Conservation (phyloP, 345 rosid species). For the Combretum micranthum region DNA sequence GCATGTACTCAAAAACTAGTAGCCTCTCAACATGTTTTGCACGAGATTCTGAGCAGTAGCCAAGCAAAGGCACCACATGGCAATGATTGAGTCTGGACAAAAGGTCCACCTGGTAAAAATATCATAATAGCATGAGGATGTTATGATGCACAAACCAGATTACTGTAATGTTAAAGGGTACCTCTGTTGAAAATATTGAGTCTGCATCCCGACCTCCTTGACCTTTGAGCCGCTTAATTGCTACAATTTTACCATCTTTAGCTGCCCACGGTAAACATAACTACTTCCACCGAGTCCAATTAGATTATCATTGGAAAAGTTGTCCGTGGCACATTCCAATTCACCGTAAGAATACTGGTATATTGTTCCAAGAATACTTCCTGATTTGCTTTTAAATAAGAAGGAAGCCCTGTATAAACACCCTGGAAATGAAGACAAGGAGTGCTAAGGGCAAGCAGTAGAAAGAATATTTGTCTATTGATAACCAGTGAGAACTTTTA, state of each 20-base stretch:
- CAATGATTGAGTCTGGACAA: conserved; percentile 85
- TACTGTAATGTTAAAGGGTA: conserved; percentile 18
- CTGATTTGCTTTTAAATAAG: conserved; percentile 41
- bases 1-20: conserved; percentile 80
- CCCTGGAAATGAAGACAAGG: conserved; percentile 32
- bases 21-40: conserved; percentile 81
- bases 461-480: not conserved
- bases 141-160: not conserved
- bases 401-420: conserved; percentile 54
- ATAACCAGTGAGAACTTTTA: not conserved
- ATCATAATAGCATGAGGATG: not conserved
- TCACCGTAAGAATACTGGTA: conserved; percentile 60
- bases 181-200: conserved; percentile 66
- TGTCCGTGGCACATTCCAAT: conserved; percentile 67
- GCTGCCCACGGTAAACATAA: conserved; percentile 76
- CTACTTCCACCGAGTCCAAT: conserved; percentile 94
- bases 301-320: conserved; percentile 59
- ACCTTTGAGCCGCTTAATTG: conserved; percentile 65
- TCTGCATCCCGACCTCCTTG: conserved; percentile 63
- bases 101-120: conserved; percentile 60
- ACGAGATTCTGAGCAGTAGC: conserved; percentile 73
- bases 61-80: conserved; percentile 88
- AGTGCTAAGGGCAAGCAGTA: conserved; percentile 3
- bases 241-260: conserved; percentile 77
- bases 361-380: conserved; percentile 46